A percentile compares a stretch with the other conserved stretches of the same genome.
These are phyloP conservation scores for Starmerella floris DNA, from an alignment of 805 yeast genomes.

Conservation along the genomic window DNA sequence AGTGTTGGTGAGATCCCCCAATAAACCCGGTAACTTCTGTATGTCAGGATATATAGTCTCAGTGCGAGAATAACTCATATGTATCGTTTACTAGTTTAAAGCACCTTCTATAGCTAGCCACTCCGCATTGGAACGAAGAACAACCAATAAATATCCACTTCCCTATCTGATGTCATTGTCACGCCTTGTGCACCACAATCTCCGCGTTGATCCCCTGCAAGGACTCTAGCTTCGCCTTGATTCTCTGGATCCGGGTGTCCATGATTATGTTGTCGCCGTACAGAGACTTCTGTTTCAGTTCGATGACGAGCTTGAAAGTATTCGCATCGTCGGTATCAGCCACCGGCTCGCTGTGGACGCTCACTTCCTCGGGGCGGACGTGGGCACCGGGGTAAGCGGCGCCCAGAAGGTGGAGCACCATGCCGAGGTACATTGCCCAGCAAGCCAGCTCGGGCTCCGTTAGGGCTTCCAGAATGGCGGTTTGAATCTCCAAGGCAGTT, in stretches of 20 bases:
- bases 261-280: conserved; percentile 17
- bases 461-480: conserved; percentile 9
- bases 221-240: not conserved
- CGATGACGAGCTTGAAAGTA: conserved; percentile 20
- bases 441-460: conserved; percentile 34
- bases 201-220: conserved; percentile 1
- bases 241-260: conserved; percentile 8
- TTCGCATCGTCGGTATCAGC: not conserved
- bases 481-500: conserved; percentile 19
- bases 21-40: no score
- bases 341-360: conserved; percentile 15
- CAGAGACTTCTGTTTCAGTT: conserved; percentile 14
- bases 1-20: conserved; percentile 24
- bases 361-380: conserved; percentile 37
- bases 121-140: no score
- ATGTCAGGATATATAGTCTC: no score
- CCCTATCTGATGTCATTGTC: no score
- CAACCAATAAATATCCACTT: no score
- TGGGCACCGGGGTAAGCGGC: conserved; percentile 75
- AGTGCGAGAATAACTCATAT: no score
- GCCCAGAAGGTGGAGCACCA: conserved; percentile 62
- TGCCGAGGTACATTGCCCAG: conserved; percentile 65
- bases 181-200: not conserved
- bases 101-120: no score
- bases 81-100: no score